phyloP scores from a whole-genome alignment of 2,329 filamentous ascomycete genomes.

The Pyrenochaeta sp. region DNA sequence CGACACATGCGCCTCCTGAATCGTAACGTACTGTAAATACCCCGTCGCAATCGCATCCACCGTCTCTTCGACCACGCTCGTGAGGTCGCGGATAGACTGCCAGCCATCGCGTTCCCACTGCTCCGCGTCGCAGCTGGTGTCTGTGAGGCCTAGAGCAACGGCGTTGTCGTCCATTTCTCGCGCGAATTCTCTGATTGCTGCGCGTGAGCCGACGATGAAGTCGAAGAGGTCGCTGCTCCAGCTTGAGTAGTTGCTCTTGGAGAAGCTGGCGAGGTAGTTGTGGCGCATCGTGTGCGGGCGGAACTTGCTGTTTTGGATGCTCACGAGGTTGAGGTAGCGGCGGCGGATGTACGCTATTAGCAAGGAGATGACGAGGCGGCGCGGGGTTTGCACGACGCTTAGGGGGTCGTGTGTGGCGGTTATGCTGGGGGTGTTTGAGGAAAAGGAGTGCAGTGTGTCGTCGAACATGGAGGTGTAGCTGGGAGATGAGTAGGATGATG shows the following conservation, averaged over 20 bases:
- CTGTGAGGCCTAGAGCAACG: slow-evolving; percentile 4
- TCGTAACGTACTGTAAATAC: slow-evolving; percentile 14
- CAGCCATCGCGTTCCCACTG: slow-evolving; percentile 17
- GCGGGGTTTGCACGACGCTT: slow-evolving; percentile 4
- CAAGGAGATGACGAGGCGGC: slow-evolving; percentile 9
- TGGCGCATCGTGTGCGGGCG: slow-evolving; percentile 1
- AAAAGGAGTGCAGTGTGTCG: slow-evolving; percentile 6
- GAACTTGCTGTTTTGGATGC: slow-evolving; percentile 7
- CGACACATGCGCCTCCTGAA: slow-evolving; percentile 15
- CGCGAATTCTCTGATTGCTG: slow-evolving; percentile 13
- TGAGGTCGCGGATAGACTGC: slow-evolving; percentile 8
- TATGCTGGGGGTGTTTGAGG: neutral
- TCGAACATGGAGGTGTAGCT: slow-evolving; percentile 12
- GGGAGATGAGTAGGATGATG: neutral
- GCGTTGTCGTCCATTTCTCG: slow-evolving; percentile 15
- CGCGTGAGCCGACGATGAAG: slow-evolving; percentile 13
- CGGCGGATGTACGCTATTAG: slow-evolving; percentile 11
- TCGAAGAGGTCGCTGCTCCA: slow-evolving; percentile 14
- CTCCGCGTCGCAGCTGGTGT: neutral
- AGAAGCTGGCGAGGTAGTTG: slow-evolving; percentile 13
- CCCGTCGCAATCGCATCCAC: slow-evolving; percentile 4
- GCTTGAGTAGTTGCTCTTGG: slow-evolving; percentile 7
- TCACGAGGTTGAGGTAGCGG: slow-evolving; percentile 12
- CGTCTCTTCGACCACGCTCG: slow-evolving; percentile 1
- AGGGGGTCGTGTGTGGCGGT: neutral